phyloP scores from a whole-genome alignment of 1,284 basidiomycete genomes.

The Boletus semigastroideus region DNA sequence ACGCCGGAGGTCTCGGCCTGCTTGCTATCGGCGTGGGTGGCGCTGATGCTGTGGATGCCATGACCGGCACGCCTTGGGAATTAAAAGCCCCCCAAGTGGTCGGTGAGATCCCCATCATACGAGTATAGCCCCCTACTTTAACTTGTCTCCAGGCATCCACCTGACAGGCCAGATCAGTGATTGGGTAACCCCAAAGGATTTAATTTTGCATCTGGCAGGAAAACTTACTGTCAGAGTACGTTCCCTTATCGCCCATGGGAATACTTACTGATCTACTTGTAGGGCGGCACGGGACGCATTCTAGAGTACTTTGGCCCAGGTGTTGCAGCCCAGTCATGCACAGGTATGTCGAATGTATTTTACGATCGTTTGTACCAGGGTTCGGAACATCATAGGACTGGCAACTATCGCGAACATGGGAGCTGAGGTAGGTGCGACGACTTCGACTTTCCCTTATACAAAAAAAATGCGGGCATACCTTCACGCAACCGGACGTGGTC shows the following conservation, averaged over 20 bases:
- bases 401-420: constrained; percentile 99
- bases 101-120: constrained; percentile 45
- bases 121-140: neutral
- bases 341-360: constrained; percentile 51
- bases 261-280: constrained; percentile 8
- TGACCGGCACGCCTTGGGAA: constrained; percentile 99
- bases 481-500: constrained; percentile 85
- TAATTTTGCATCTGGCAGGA: constrained; percentile 94
- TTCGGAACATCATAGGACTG: constrained; percentile 50
- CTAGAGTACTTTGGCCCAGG: constrained; percentile 99
- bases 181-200: constrained; percentile 96
- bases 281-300: constrained; percentile 96
- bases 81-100: constrained; percentile 91
- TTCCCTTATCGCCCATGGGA: constrained; percentile 9
- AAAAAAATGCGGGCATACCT: constrained; percentile 89
- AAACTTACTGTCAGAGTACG: constrained; percentile 89
- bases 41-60: constrained; percentile 97
- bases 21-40: constrained; percentile 98
- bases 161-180: constrained; percentile 86
- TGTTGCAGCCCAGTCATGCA: constrained; percentile 88
- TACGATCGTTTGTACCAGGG: neutral
- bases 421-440: constrained; percentile 98
- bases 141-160: constrained; percentile 57
- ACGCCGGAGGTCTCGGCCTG: constrained; percentile 97
- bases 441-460: constrained; percentile 97